A percentile compares a stretch with the other conserved stretches of the same genome.
Evolutionary conservation across 2,329 filamentous ascomycete species (phyloP).

Genomic region (Penicillium hordei): DNA sequence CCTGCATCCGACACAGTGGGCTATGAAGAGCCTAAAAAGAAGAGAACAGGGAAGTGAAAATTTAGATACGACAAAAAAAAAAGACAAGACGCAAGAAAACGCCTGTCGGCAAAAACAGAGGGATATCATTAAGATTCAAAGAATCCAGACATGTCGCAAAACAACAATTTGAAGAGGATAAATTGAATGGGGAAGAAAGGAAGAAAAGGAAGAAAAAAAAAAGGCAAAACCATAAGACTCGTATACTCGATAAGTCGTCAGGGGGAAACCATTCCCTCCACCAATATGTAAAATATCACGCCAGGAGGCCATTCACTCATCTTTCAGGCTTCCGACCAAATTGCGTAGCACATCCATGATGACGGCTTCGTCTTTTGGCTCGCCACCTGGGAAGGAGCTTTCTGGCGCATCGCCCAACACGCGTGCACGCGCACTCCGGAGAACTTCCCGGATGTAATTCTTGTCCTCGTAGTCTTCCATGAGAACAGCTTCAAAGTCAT

Average conservation of each 20-base stretch:
- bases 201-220: slow-evolving; percentile 1
- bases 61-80: slow-evolving; percentile 13
- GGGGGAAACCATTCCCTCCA: slow-evolving; percentile 15
- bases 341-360: slow-evolving; percentile 43
- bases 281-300: neutral
- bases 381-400: slow-evolving; percentile 45
- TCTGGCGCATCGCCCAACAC: slow-evolving; percentile 42
- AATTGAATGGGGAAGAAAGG: slow-evolving; percentile 1
- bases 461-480: slow-evolving; percentile 49
- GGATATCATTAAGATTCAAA: slow-evolving; percentile 32
- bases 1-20: neutral
- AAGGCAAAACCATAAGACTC: slow-evolving; percentile 24
- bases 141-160: slow-evolving; percentile 23
- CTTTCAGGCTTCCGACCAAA: slow-evolving; percentile 42
- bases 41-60: slow-evolving; percentile 10
- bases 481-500: slow-evolving; percentile 46
- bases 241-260: slow-evolving; percentile 31
- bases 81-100: slow-evolving; percentile 12
- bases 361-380: slow-evolving; percentile 46
- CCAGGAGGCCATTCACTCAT: slow-evolving; percentile 24
- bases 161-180: slow-evolving; percentile 8
- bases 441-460: slow-evolving; percentile 47
- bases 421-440: slow-evolving; percentile 44
- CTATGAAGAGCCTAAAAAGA: slow-evolving; percentile 6
- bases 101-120: slow-evolving; percentile 26